These are phyloP conservation scores for Lachancea quebecensis DNA, from an alignment of 805 yeast species.

Conservation along the genomic window DNA sequence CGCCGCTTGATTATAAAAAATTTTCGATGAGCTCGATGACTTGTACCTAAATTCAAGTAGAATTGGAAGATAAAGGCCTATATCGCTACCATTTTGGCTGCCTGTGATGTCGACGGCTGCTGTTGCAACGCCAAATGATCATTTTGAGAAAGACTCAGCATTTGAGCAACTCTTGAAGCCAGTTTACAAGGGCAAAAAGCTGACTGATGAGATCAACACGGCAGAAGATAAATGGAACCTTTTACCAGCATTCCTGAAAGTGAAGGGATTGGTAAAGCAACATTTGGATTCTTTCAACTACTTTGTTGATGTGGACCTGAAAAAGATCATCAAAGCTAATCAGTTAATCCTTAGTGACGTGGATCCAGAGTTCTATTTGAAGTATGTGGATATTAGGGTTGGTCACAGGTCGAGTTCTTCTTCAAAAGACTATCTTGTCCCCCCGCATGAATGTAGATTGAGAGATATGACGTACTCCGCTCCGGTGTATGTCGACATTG, in stretches of 20 bases:
- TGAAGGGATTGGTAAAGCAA: slow-evolving; percentile 93
- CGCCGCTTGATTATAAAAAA: not conserved
- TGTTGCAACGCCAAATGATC: slow-evolving; percentile 10
- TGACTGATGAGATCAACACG: slow-evolving; percentile 83
- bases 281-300: slow-evolving; percentile 97
- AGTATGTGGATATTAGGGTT: slow-evolving; percentile 86
- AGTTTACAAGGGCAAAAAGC: slow-evolving; percentile 73
- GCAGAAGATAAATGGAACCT: slow-evolving; percentile 97
- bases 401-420: slow-evolving; percentile 65
- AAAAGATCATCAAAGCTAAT: slow-evolving; percentile 88
- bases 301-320: slow-evolving; percentile 88
- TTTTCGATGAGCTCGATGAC: slow-evolving; percentile 7
- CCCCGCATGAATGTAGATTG: slow-evolving; percentile 93
- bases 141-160: slow-evolving; percentile 43
- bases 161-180: slow-evolving; percentile 76
- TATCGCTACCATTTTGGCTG: not conserved
- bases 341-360: slow-evolving; percentile 86
- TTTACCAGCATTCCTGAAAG: slow-evolving; percentile 90
- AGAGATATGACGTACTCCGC: slow-evolving; percentile 94
- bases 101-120: slow-evolving; percentile 3
- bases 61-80: not conserved
- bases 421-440: slow-evolving; percentile 53
- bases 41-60: not conserved
- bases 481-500: slow-evolving; percentile 93
- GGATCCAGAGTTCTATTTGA: slow-evolving; percentile 92